Evolutionary conservation across 2,329 filamentous ascomycete genomes (phyloP).

Genomic region (Dothistroma pini): DNA sequence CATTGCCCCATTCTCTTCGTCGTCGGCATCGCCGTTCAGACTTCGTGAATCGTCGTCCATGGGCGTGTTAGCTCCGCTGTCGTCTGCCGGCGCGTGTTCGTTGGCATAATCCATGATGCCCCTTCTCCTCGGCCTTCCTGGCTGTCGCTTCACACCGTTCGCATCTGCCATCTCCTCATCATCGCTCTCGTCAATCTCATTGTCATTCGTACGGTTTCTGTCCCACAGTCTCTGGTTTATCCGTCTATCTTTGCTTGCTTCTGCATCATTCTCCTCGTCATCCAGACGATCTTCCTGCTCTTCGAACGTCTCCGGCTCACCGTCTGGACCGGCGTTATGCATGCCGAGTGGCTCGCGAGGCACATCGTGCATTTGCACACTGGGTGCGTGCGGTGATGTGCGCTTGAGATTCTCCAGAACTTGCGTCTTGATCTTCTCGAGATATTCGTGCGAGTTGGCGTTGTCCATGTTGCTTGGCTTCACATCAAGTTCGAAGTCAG

Average conservation of each 20-base stretch:
- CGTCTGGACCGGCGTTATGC: constrained; percentile 33
- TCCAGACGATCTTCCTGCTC: constrained; percentile 63
- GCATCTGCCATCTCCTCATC: constrained; percentile 75
- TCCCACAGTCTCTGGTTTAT: constrained; percentile 81
- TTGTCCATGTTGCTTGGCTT: constrained; percentile 71
- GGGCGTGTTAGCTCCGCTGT: constrained; percentile 48
- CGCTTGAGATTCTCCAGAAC: constrained; percentile 65
- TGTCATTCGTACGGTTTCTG: constrained; percentile 64
- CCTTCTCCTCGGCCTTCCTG: constrained; percentile 45
- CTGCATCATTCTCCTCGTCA: constrained; percentile 75
- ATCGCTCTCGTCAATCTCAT: constrained; percentile 83
- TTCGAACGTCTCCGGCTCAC: constrained; percentile 50
- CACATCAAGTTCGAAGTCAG: constrained; percentile 67
- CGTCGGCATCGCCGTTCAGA: constrained; percentile 29
- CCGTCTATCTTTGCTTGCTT: constrained; percentile 79
- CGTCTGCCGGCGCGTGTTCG: constrained; percentile 50
- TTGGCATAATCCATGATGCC: constrained; percentile 62
- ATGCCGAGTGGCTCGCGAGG: constrained; percentile 55
- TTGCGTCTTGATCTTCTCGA: constrained; percentile 63
- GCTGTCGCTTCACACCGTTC: constrained; percentile 65
- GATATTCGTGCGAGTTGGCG: constrained; percentile 64
- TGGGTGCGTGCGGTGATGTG: constrained; percentile 59
- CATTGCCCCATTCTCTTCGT: constrained; percentile 19
- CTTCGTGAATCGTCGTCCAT: constrained; percentile 31
- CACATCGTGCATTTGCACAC: constrained; percentile 62